These are phyloP conservation scores for Coniochaeta sp. DNA, from an alignment of 2,329 filamentous ascomycete genomes.

Conservation along the genomic window DNA sequence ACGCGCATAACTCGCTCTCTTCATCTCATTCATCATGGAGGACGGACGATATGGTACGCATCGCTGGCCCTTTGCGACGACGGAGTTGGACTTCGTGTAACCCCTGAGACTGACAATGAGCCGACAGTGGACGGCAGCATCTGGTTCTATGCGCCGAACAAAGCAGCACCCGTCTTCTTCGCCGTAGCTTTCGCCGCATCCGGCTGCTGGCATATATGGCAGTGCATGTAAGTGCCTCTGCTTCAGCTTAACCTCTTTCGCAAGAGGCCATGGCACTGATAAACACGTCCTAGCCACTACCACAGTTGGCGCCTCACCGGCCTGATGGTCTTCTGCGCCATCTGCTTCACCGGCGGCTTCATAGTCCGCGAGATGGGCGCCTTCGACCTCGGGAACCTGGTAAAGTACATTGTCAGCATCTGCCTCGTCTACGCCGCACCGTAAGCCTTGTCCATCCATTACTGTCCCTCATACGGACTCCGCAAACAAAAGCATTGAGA, in stretches of 20 bases:
- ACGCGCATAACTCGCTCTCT: no score
- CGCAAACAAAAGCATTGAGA: not conserved
- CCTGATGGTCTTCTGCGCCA: conserved; percentile 31
- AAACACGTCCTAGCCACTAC: conserved; percentile 29
- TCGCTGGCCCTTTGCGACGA: no score
- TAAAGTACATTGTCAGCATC: conserved; percentile 35
- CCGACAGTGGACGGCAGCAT: conserved; percentile 9
- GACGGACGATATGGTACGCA: conserved; percentile 23
- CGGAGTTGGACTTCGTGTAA: no score
- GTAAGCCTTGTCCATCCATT: conserved; percentile 19
- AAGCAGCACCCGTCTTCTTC: conserved; percentile 3
- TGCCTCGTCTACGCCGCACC: conserved; percentile 31
- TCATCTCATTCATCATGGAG: conserved; percentile 19
- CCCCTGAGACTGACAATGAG: conserved; percentile 22
- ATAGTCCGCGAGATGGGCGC: conserved; percentile 34
- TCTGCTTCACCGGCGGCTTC: conserved; percentile 36
- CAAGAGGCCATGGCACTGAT: conserved; percentile 50
- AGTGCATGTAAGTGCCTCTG: conserved; percentile 15
- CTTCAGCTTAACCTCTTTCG: conserved; percentile 40
- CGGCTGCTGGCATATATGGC: not conserved
- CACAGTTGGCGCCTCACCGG: conserved; percentile 32
- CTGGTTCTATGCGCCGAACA: conserved; percentile 7
- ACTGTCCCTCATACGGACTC: no score
- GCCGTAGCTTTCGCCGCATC: conserved; percentile 1
- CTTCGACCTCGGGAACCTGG: conserved; percentile 25